These are phyloP conservation scores for Otatea glauca DNA, from an alignment of 176 grass and related monocot genomes.

Conservation along the genomic window DNA sequence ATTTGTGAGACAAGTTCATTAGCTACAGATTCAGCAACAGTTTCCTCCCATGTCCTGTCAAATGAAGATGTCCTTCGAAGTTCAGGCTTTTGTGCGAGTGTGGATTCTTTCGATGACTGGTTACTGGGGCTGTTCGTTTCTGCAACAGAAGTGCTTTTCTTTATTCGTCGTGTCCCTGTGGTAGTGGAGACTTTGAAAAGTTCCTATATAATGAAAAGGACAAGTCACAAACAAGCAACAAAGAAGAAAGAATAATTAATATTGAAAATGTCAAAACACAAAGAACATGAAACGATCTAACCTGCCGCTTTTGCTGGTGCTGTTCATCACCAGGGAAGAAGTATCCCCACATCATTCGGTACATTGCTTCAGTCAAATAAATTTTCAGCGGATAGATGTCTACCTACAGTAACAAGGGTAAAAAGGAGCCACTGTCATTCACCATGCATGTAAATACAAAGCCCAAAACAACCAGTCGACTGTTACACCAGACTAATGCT, in stretches of 20 bases:
- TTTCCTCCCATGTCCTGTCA: slow-evolving; percentile 94
- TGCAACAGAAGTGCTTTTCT: slow-evolving; percentile 67
- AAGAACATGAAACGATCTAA: slow-evolving; percentile 47
- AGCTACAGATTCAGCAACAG: slow-evolving; percentile 88
- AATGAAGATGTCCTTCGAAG: slow-evolving; percentile 88
- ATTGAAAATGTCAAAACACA: background rate
- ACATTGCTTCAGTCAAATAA: slow-evolving; percentile 96
- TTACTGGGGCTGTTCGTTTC: slow-evolving; percentile 59
- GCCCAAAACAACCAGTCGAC: background rate
- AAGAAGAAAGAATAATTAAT: slow-evolving; percentile 26
- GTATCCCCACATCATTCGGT: slow-evolving; percentile 97
- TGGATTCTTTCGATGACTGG: slow-evolving; percentile 56
- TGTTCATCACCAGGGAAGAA: slow-evolving; percentile 97
- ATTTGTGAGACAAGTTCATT: slow-evolving; percentile 88
- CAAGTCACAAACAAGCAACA: slow-evolving; percentile 31
- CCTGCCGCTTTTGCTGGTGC: slow-evolving; percentile 87
- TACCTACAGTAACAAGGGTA: slow-evolving; percentile 68
- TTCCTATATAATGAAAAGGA: slow-evolving; percentile 61
- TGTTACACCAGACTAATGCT: slow-evolving; percentile 18
- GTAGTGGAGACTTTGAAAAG: slow-evolving; percentile 98
- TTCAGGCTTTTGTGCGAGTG: slow-evolving; percentile 59
- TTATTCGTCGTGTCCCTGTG: slow-evolving; percentile 65
- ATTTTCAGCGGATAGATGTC: slow-evolving; percentile 98
- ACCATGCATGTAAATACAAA: slow-evolving; percentile 26
- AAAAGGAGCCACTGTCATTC: slow-evolving; percentile 36